A percentile compares a stretch with the other conserved stretches of the same genome.
These are phyloP conservation scores for Imleria badia DNA, from an alignment of 768 basidiomycete species.

Conservation along the genomic window DNA sequence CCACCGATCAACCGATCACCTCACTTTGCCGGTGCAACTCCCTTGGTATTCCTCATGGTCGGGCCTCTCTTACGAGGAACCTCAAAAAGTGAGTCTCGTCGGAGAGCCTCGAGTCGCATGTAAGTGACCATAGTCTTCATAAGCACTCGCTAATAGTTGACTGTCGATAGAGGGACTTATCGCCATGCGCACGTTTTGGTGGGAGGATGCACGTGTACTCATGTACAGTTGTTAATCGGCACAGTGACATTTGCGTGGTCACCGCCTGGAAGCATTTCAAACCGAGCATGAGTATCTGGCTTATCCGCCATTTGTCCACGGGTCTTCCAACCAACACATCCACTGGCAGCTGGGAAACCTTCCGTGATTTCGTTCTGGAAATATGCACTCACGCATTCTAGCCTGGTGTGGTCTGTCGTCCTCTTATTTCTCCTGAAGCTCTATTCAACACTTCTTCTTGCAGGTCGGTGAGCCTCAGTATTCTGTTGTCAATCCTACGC, in stretches of 20 bases:
- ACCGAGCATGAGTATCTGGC: neutral
- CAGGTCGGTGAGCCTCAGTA: conserved; percentile 17
- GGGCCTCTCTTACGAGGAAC: neutral
- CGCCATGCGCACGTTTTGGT: conserved; percentile 11
- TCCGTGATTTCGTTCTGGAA: conserved; percentile 7
- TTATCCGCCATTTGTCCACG: neutral
- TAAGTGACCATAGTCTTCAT: conserved; percentile 4
- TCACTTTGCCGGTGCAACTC: too few relatives aligned
- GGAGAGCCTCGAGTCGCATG: conserved; percentile 3
- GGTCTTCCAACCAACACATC: neutral
- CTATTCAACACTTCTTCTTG: neutral
- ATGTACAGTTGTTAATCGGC: conserved; percentile 1
- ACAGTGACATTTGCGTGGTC: conserved; percentile 6
- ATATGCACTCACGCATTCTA: conserved; percentile 6
- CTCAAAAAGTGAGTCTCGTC: too few relatives aligned
- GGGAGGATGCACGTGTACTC: conserved; percentile 23
- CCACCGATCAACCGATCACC: too few relatives aligned
- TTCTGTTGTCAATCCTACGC: conserved; percentile 13
- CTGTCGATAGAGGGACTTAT: neutral
- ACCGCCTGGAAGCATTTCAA: conserved; percentile 9
- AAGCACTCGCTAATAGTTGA: conserved; percentile 2
- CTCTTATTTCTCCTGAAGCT: neutral
- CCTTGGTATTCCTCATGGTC: too few relatives aligned
- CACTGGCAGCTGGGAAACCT: too few relatives aligned
- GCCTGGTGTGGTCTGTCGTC: conserved; percentile 15